Evolutionary conservation across 2,329 filamentous ascomycete genomes (phyloP), one percentile per base, ranked within the genome.

Genomic region (Trematosphaeria pertusa): DNA sequence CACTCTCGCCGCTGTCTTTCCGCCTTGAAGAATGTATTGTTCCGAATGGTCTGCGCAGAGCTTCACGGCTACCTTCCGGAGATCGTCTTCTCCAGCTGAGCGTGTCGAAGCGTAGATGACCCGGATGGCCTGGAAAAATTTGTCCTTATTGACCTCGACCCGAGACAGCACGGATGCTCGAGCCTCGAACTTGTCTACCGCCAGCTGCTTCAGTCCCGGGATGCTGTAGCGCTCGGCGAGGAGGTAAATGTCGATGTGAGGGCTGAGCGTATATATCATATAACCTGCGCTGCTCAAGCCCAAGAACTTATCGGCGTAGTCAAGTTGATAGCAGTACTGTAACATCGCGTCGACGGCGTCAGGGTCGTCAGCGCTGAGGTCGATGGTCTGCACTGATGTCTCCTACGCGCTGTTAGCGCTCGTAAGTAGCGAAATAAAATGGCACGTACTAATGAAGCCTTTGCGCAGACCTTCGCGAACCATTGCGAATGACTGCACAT

Each of bases 341-440:
- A 69, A 61, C 66, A 69, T 67, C 5, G 65, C 64, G 7, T 65
- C 58, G 9, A 69, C 63, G 28, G 64, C 61, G 26, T 54, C 56
- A 8, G 66, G 58, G 22, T 69, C 59, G 33, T 68, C 65, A 18
- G 61, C 58, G 17, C 64, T 64, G 14, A 68, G 50, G 39, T 68
- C 64, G 15, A 68, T 60, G n/a, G 56, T 52, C 12, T 57, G 56
- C 32, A 58, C 59, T 15, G 56, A 46, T 41, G 56, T 54, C 45
- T 59, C 62, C 62, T 66, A 26, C 3, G 21, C 4, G 2, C 21
- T 34, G 35, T 65, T 15, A 62, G 52, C n/a, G 6, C n/a, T 14
- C 4, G 17, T 14, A 11, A 7, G 1, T 31, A 22, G 18, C 5
- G n/a, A n/a, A 20, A 11, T 11, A 10, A 18, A 3, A 8, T 10